A percentile compares a stretch with the other conserved stretches of the same genome.
Evolutionary conservation across 495 filamentous ascomycete species (phyloP).

Genomic region (Penicillium lagena): DNA sequence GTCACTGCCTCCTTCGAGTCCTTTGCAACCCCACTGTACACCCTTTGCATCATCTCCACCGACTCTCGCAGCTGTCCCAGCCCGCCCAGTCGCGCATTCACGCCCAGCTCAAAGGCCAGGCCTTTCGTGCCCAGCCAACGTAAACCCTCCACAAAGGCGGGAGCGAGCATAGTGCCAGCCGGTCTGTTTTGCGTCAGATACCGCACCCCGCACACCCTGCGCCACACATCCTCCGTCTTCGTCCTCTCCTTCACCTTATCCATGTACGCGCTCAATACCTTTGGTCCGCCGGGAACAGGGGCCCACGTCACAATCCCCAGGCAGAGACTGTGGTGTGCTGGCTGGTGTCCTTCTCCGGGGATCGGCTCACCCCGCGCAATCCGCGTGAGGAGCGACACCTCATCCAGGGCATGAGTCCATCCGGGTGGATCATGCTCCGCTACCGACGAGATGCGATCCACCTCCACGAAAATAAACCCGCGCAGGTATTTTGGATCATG

Average conservation of each 20-base stretch:
- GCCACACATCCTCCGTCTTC: constrained; percentile 27
- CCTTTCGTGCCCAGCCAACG: constrained; percentile 56
- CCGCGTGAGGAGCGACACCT: constrained; percentile 60
- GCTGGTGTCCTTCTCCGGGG: constrained; percentile 52
- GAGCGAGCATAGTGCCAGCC: constrained; percentile 50
- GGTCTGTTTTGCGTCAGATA: constrained; percentile 77
- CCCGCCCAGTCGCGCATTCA: constrained; percentile 66
- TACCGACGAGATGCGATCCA: constrained; percentile 62
- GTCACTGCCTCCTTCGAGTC: constrained; percentile 54
- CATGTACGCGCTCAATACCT: constrained; percentile 43
- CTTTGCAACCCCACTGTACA: constrained; percentile 46
- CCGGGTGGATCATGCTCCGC: constrained; percentile 31
- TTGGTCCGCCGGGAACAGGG: constrained; percentile 58
- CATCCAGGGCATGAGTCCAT: constrained; percentile 58
- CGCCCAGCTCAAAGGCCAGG: constrained; percentile 72
- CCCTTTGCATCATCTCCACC: constrained; percentile 62
- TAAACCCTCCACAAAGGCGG: constrained; percentile 61
- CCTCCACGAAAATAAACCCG: constrained; percentile 77
- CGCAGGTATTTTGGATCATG: constrained; percentile 24
- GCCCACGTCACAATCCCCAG: constrained; percentile 74
- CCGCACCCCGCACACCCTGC: constrained; percentile 63
- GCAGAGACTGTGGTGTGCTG: constrained; percentile 45
- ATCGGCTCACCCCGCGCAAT: constrained; percentile 53
- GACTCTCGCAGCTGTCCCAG: constrained; percentile 65
- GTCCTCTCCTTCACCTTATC: constrained; percentile 29